These are phyloP conservation scores for Fraxinus platypoda DNA, from an alignment of 305 asterid species.

Conservation along the genomic window DNA sequence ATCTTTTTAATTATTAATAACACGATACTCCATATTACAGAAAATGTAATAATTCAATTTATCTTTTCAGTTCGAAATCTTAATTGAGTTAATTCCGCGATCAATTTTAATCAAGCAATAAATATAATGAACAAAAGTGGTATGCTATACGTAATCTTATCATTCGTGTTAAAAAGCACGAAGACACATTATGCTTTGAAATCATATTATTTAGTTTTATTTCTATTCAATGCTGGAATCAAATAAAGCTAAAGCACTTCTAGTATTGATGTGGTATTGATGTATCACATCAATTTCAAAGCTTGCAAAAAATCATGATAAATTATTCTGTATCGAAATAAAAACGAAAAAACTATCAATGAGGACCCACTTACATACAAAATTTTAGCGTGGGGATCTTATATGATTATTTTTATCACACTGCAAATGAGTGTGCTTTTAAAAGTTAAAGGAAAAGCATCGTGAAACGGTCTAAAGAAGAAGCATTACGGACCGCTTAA, in stretches of 20 bases:
- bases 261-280: background rate
- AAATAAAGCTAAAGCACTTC: background rate
- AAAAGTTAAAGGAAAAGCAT: conserved; percentile 7
- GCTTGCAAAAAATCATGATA: background rate
- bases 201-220: background rate
- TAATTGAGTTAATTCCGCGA: background rate
- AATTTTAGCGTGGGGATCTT: background rate
- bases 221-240: background rate
- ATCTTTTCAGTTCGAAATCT: background rate
- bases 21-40: background rate
- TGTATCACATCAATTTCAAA: background rate
- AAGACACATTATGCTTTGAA: background rate
- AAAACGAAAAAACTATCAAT: background rate
- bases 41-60: background rate
- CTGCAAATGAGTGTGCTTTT: background rate
- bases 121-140: background rate
- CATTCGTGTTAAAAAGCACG: background rate
- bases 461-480: background rate
- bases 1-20: background rate
- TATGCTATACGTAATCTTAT: background rate
- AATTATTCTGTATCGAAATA: background rate
- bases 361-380: background rate
- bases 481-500: conserved; percentile 5
- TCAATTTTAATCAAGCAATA: background rate
- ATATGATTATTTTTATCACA: background rate